Percentiles rank a stretch among this genome's conserved stretches.
Conservation (phyloP, 2,329 filamentous ascomycete genomes). For the Ascochyta pisi region DNA sequence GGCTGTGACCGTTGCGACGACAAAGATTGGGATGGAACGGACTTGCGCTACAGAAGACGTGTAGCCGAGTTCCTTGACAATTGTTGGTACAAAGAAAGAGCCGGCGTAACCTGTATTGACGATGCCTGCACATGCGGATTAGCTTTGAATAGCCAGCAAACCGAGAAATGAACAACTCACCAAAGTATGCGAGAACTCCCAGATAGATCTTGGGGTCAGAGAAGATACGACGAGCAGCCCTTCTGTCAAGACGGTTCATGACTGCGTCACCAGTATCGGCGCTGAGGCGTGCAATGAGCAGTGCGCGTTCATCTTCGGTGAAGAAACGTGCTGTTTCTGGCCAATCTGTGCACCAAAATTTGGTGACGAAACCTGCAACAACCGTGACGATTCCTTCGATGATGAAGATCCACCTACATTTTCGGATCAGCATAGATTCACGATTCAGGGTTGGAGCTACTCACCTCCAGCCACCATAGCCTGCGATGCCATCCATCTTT, state of each 20-base stretch:
- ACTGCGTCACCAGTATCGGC: conserved; percentile 47
- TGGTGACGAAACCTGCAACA: conserved; percentile 53
- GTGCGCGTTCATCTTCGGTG: conserved; percentile 33
- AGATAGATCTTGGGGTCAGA: conserved; percentile 41
- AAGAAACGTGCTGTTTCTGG: conserved; percentile 46
- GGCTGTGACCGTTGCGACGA: conserved; percentile 47
- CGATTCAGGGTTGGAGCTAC: conserved; percentile 14
- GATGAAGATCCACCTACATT: conserved; percentile 29
- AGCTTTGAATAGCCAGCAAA: not conserved
- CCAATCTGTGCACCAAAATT: conserved; percentile 61
- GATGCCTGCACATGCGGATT: conserved; percentile 27
- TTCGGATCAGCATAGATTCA: conserved; percentile 2
- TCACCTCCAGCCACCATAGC: conserved; percentile 43
- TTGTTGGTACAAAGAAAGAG: conserved; percentile 51
- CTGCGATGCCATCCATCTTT: conserved; percentile 65
- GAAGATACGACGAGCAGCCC: conserved; percentile 56
- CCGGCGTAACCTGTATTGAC: conserved; percentile 58
- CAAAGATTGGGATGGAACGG: conserved; percentile 49
- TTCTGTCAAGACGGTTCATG: conserved; percentile 62
- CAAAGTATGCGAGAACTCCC: conserved; percentile 32
- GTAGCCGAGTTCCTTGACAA: conserved; percentile 51
- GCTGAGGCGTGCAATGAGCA: conserved; percentile 39
- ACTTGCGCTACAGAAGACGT: conserved; percentile 47
- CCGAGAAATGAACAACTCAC: conserved; percentile 6
- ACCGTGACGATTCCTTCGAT: conserved; percentile 43